Percentiles rank a stretch among this genome's conserved stretches.
phyloP scores from a whole-genome alignment of 306 rosid genomes.

The Luffa aegyptiaca region DNA sequence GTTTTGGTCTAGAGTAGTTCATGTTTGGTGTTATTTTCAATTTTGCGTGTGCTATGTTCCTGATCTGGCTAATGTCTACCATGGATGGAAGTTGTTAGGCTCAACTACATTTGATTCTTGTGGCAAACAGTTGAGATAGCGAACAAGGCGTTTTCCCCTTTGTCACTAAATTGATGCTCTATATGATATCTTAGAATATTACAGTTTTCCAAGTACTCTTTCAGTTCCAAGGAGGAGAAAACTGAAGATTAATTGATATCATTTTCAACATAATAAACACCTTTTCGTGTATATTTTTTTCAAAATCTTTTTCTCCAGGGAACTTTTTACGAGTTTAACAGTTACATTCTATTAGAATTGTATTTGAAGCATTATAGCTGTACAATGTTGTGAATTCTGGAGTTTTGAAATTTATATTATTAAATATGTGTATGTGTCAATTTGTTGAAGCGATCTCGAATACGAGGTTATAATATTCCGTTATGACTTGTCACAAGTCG shows the following conservation, averaged over 20 bases:
- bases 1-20: neutral
- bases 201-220: neutral
- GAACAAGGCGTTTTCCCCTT: neutral
- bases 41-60: neutral
- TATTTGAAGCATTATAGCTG: neutral
- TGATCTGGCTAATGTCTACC: neutral
- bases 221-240: neutral
- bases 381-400: neutral
- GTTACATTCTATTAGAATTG: neutral
- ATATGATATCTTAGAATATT: neutral
- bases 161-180: neutral
- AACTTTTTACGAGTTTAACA: neutral
- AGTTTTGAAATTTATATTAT: neutral
- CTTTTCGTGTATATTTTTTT: neutral
- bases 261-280: neutral
- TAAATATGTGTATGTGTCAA: neutral
- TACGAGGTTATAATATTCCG: neutral
- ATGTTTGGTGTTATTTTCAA: neutral
- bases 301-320: neutral
- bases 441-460: neutral
- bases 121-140: neutral
- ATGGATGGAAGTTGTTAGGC: neutral
- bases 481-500: neutral
- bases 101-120: neutral
- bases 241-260: neutral